These are phyloP conservation scores for Ophidiomyces ophidiicola DNA, from an alignment of 2,329 filamentous ascomycete genomes.

Conservation along the genomic window DNA sequence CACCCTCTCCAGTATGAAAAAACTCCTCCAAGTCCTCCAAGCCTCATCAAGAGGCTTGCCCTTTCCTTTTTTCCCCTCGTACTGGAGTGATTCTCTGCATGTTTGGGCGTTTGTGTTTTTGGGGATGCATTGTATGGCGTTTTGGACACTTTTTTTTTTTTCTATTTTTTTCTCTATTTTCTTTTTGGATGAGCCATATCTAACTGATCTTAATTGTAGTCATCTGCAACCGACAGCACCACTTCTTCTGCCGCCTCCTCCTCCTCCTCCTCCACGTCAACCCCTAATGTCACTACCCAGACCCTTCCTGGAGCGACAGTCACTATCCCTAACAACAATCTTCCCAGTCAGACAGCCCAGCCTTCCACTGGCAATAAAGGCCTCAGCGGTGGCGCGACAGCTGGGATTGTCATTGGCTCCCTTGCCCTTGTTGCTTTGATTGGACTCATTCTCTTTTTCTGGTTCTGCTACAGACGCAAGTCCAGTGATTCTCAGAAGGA, in stretches of 20 bases:
- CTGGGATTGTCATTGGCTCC: conserved; percentile 34
- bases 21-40: no score
- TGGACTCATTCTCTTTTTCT: conserved; percentile 30
- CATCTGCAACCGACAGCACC: background rate
- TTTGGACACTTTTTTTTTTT: no score
- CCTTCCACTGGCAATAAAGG: conserved; percentile 14
- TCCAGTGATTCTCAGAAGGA: conserved; percentile 9
- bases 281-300: background rate
- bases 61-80: background rate
- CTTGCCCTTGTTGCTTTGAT: conserved; percentile 28
- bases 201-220: background rate
- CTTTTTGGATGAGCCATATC: no score
- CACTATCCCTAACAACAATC: conserved; percentile 16
- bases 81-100: background rate
- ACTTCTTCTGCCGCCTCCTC: background rate
- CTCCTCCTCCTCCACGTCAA: background rate
- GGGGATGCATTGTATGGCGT: no score
- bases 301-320: conserved; percentile 17
- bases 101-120: background rate
- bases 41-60: background rate
- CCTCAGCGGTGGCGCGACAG: conserved; percentile 33
- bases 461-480: conserved; percentile 28
- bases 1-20: conserved; percentile 8
- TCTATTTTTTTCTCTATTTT: no score
- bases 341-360: conserved; percentile 15